phyloP scores from a whole-genome alignment of 2,329 filamentous ascomycete genomes.

The Trichophyton simii region DNA sequence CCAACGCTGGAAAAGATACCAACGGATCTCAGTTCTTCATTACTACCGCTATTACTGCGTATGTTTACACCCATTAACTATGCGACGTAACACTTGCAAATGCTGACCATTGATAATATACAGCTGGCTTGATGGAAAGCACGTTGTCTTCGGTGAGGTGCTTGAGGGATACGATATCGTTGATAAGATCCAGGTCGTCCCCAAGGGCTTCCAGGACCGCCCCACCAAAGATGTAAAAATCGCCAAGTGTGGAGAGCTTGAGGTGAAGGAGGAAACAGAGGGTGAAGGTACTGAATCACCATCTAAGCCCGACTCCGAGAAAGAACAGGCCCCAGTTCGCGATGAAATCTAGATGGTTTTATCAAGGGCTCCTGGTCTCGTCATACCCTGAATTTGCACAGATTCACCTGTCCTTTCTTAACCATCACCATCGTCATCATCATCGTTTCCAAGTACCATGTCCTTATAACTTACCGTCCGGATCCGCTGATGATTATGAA shows the following conservation, averaged over 20 bases:
- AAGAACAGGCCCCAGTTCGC: background rate
- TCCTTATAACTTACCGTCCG: background rate
- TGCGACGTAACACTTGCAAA: background rate
- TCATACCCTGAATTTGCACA: background rate
- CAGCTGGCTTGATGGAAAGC: slow-evolving; percentile 50
- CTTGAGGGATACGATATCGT: slow-evolving; percentile 56
- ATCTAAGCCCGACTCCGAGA: slow-evolving; percentile 20
- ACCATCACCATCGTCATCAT: background rate
- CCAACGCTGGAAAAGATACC: slow-evolving; percentile 52
- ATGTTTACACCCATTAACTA: background rate
- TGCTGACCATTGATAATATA: slow-evolving; percentile 3
- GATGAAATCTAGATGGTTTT: slow-evolving; percentile 2
- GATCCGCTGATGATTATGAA: slow-evolving; percentile 3
- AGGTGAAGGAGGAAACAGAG: slow-evolving; percentile 53
- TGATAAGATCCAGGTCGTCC: slow-evolving; percentile 51
- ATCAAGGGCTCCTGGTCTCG: background rate
- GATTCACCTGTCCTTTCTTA: background rate
- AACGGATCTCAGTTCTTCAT: slow-evolving; percentile 58
- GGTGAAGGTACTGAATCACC: slow-evolving; percentile 39
- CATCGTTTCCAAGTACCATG: slow-evolving; percentile 16
- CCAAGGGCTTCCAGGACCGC: slow-evolving; percentile 46
- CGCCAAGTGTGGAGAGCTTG: slow-evolving; percentile 52
- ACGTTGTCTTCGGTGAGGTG: slow-evolving; percentile 59
- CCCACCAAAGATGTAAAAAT: slow-evolving; percentile 50
- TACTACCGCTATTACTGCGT: slow-evolving; percentile 47